A percentile compares a stretch with the other conserved stretches of the same genome.
Conservation (phyloP, 106 monocot genomes). For the Amphibolis antarctica region DNA sequence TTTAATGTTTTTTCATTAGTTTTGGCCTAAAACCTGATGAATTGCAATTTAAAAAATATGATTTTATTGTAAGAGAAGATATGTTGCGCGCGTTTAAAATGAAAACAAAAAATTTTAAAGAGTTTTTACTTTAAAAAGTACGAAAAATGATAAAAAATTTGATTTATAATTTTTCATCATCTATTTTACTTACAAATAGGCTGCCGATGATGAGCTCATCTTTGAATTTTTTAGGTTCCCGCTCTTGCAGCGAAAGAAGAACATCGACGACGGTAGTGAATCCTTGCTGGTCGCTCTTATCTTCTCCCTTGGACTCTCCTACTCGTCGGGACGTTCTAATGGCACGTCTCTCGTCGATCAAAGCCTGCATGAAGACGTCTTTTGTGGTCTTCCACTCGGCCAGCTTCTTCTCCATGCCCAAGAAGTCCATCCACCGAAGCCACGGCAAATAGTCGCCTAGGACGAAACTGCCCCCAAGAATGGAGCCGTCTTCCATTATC, state of each 20-base stretch:
- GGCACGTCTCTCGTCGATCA: slow-evolving; percentile 25
- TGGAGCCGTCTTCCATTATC: slow-evolving; percentile 18
- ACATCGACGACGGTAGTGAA: slow-evolving; percentile 18
- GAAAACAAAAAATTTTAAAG: too few species aligned
- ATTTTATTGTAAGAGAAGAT: too few species aligned
- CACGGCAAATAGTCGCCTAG: slow-evolving; percentile 26
- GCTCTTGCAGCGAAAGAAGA: slow-evolving; percentile 26
- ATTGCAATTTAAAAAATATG: too few species aligned
- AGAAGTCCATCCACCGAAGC: slow-evolving; percentile 17
- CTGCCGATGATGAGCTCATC: slow-evolving; percentile 31
- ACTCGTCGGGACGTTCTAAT: slow-evolving; percentile 2
- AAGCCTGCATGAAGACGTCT: slow-evolving; percentile 18
- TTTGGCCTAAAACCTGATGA: too few species aligned
- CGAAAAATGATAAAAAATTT: too few species aligned
- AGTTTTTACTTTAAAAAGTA: too few species aligned
- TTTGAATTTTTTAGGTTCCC: slow-evolving; percentile 17
- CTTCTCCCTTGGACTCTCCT: not conserved
- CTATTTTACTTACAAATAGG: slow-evolving; percentile 15
- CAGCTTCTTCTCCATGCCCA: slow-evolving; percentile 19
- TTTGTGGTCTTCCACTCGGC: slow-evolving; percentile 3
- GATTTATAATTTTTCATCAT: too few species aligned
- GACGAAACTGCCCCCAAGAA: slow-evolving; percentile 3
- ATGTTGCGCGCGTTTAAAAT: too few species aligned
- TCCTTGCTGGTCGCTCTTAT: not conserved
- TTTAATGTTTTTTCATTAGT: not conserved